Percentiles rank a stretch among this genome's conserved stretches.
Conservation (phyloP, 345 rosid genomes). For the Geranium brycei region DNA sequence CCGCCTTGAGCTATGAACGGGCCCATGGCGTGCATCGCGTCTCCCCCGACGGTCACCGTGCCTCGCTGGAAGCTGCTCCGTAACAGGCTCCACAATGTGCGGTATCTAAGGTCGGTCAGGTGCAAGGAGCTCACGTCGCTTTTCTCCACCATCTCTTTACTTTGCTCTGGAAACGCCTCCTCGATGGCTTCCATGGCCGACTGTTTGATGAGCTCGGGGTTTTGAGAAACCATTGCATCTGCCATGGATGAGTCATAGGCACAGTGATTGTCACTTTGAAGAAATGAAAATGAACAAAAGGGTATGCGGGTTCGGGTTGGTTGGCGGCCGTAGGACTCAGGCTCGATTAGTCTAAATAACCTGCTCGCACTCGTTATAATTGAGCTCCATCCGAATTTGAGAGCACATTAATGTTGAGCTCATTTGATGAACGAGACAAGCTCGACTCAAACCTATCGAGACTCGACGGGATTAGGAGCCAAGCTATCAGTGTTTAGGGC, state of each 20-base stretch:
- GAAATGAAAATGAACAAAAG: too few species aligned
- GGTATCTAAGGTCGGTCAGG: constrained; percentile 13
- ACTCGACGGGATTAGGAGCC: too few species aligned
- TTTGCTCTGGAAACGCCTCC: constrained; percentile 8
- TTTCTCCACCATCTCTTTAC: constrained; percentile 8
- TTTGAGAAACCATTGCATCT: constrained; percentile 11
- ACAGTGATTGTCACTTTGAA: too few species aligned
- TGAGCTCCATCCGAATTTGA: too few species aligned
- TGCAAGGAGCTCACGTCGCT: constrained; percentile 6
- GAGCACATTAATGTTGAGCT: too few species aligned
- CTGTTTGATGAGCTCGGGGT: constrained; percentile 11
- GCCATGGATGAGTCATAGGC: background rate
- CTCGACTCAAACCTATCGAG: too few species aligned
- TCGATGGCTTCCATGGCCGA: constrained; percentile 8
- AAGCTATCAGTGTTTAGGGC: too few species aligned
- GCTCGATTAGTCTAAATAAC: too few species aligned
- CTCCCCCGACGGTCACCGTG: constrained; percentile 20
- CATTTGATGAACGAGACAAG: too few species aligned
- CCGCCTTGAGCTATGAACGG: constrained; percentile 28
- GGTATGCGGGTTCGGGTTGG: too few species aligned
- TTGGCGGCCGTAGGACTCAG: too few species aligned
- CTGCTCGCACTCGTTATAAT: too few species aligned
- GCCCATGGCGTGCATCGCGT: constrained; percentile 29
- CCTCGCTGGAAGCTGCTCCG: constrained; percentile 7
- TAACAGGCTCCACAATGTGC: constrained; percentile 15